Evolutionary conservation across 2,329 filamentous ascomycete genomes (phyloP).

Genomic region (Trichoderma simmonsii): DNA sequence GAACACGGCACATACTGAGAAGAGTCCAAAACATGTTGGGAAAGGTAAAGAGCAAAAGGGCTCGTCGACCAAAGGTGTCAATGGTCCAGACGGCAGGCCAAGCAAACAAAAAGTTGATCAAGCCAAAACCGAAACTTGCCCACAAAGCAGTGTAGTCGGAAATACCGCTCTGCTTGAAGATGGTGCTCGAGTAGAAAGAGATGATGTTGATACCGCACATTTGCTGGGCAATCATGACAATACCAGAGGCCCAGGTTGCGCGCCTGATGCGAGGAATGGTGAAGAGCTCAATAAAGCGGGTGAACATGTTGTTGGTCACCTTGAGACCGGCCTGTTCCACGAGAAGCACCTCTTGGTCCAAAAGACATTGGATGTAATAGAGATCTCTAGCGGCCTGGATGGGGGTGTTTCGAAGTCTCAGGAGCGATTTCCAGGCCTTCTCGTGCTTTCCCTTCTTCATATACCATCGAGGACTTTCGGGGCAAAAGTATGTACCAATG

Average conservation of each 20-base stretch:
- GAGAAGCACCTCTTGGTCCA: constrained; percentile 32
- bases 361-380: constrained; percentile 54
- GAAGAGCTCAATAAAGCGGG: constrained; percentile 54
- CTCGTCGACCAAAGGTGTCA: constrained; percentile 60
- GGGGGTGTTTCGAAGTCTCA: constrained; percentile 54
- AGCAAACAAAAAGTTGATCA: constrained; percentile 62
- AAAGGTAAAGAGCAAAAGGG: constrained; percentile 60
- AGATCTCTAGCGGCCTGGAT: constrained; percentile 61
- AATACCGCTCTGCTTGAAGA: constrained; percentile 45
- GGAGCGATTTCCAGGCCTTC: constrained; percentile 55
- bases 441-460: constrained; percentile 58
- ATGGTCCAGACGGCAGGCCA: constrained; percentile 62
- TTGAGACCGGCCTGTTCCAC: constrained; percentile 31
- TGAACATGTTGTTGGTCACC: constrained; percentile 43
- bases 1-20: constrained; percentile 30
- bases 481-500: constrained; percentile 56
- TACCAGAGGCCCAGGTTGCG: constrained; percentile 63
- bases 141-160: constrained; percentile 37
- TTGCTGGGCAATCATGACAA: constrained; percentile 66
- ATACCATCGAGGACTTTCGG: constrained; percentile 64
- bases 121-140: constrained; percentile 44
- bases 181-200: constrained; percentile 46
- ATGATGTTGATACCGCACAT: constrained; percentile 57
- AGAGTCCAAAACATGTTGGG: constrained; percentile 62
- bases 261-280: constrained; percentile 56